Evolutionary conservation across 164 flowering plant genomes (phyloP), one percentile per base, ranked within the genome.

Genomic region (Umbilicus rupestris): DNA sequence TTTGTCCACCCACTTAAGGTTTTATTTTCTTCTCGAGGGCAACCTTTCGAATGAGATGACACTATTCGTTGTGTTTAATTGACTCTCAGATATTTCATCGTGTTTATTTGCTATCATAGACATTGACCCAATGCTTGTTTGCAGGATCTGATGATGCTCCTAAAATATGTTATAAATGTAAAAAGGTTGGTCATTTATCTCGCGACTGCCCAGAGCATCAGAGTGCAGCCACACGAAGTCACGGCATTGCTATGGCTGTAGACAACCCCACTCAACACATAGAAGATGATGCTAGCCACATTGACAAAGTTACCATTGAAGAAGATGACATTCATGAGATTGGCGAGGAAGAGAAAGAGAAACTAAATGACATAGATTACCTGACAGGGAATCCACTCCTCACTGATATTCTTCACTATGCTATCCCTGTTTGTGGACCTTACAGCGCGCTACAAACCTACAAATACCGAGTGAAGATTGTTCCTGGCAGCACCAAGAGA

Each of bases 381-480:
- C 75, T 93, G 82, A 93, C 98, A 3, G 98, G 97, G 60, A 87
- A 73, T 76, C 98, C 98, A 39, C 70, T 87, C 66, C 83, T 87
- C 29, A 85, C 69, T 68, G 98, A 90, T 66, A 83, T 93, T 70
- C 85, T 93, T n/a, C 74, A 89, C 67, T 93, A 89, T 73, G 97
- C 95, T 8, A 87, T 90, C n/a, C 98, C 98, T 65, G 97, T 93
- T 26, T 93, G 98, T 74, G 97, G 87, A 66, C 97, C 97, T 33
- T 90, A 93, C 64, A 86, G 65, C 70, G 96, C 97, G 39, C 45
- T 93, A 28, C 98, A 93, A 63, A 71, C 88, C 19, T 90, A 93
- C 60, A 93, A 93, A 71, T 93, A 90, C 74, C 87, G 87, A 11
- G 96, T 86, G 71, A 93, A 93, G 85, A 83, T 90, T 30, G 79